Evolutionary conservation across 169 alveolate genomes (phyloP).

Genomic region (Ophryocystis elektroscirrha): DNA sequence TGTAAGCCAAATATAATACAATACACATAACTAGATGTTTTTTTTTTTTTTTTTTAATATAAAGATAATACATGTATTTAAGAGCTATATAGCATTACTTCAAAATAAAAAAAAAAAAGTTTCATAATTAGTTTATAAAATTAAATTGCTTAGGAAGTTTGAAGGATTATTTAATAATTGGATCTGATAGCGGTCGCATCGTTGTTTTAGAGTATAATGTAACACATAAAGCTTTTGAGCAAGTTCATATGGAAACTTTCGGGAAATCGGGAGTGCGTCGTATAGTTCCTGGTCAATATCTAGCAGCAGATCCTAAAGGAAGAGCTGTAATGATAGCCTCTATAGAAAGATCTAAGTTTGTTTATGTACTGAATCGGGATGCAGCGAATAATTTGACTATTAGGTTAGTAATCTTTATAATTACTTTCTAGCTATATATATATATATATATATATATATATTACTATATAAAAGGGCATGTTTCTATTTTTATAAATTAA

Average conservation of each 20-base stretch:
- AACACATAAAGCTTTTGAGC: slow-evolving; percentile 51
- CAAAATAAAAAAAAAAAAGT: too few species aligned
- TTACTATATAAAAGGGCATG: too few species aligned
- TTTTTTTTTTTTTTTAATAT: too few species aligned
- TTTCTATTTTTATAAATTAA: background rate
- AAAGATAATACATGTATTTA: too few species aligned
- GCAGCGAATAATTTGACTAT: slow-evolving; percentile 67
- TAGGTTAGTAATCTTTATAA: too few species aligned
- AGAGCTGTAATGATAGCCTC: slow-evolving; percentile 95
- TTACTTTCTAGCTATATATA: too few species aligned
- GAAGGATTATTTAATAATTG: slow-evolving; percentile 71
- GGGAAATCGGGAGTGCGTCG: slow-evolving; percentile 62
- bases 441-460: too few species aligned
- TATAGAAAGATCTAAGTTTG: slow-evolving; percentile 89
- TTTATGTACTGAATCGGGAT: slow-evolving; percentile 83
- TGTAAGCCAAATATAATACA: too few species aligned
- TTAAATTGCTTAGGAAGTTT: slow-evolving; percentile 32
- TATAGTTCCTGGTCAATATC: slow-evolving; percentile 75
- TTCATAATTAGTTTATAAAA: background rate
- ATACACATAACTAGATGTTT: too few species aligned
- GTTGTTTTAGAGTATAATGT: slow-evolving; percentile 66
- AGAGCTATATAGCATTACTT: too few species aligned
- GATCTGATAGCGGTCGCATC: slow-evolving; percentile 88
- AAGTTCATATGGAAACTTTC: slow-evolving; percentile 85
- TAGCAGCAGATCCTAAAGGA: slow-evolving; percentile 98